Evolutionary conservation across 768 basidiomycete genomes (phyloP).

Genomic region (Leucocoprinus leucothites): DNA sequence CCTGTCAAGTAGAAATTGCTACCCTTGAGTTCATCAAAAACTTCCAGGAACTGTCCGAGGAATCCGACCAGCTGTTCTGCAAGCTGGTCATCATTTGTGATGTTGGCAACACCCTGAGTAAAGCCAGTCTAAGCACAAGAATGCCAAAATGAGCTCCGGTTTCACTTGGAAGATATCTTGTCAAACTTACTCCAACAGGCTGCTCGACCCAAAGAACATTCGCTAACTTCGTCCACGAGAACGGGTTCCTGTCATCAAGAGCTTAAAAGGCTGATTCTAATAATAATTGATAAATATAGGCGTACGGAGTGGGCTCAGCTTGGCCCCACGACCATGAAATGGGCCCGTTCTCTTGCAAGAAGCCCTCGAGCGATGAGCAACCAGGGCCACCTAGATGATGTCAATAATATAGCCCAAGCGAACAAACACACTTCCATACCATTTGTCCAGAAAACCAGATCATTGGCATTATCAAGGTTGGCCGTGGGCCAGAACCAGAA

Average conservation of each 20-base stretch:
- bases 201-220: conserved; percentile 79
- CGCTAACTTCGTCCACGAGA: conserved; percentile 79
- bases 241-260: conserved; percentile 41
- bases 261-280: neutral
- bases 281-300: neutral
- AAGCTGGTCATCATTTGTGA: conserved; percentile 52
- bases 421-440: conserved; percentile 36
- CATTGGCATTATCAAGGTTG: conserved; percentile 65
- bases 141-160: conserved; percentile 24
- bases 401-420: conserved; percentile 15
- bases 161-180: conserved; percentile 53
- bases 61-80: conserved; percentile 54
- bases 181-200: conserved; percentile 76
- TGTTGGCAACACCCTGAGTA: conserved; percentile 61
- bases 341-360: conserved; percentile 78
- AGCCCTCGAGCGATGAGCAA: conserved; percentile 70
- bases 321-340: conserved; percentile 64
- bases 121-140: conserved; percentile 50
- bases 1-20: conserved; percentile 71
- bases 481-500: conserved; percentile 87
- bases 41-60: conserved; percentile 69
- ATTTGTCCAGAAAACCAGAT: conserved; percentile 72
- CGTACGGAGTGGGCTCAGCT: conserved; percentile 49
- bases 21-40: conserved; percentile 70
- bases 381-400: conserved; percentile 75